A percentile compares a stretch with the other conserved stretches of the same genome.
These are phyloP conservation scores for Pythium brachiatum DNA, from an alignment of 352 stramenopile genomes.

Conservation along the genomic window DNA sequence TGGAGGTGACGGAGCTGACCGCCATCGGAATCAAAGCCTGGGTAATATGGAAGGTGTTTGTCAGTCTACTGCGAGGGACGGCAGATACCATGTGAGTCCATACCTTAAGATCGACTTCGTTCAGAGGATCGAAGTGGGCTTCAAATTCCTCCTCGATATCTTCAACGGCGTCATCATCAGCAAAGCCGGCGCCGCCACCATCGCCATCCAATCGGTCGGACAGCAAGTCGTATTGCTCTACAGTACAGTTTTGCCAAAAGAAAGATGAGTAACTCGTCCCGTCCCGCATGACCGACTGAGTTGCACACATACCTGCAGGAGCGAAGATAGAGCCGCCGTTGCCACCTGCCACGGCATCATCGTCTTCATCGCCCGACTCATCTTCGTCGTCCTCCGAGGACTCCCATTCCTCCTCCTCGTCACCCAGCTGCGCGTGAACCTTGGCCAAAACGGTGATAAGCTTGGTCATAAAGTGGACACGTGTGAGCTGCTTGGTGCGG, in stretches of 20 bases:
- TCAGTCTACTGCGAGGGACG: neutral
- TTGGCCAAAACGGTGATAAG: constrained; percentile 71
- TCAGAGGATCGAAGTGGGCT: constrained; percentile 75
- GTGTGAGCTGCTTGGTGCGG: constrained; percentile 37
- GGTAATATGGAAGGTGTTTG: too few relatives aligned
- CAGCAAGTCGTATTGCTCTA: constrained; percentile 68
- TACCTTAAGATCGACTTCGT: constrained; percentile 80
- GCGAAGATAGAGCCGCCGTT: constrained; percentile 57
- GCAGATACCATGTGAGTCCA: neutral
- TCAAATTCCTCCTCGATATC: constrained; percentile 77
- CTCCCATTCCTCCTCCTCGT: constrained; percentile 79
- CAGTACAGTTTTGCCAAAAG: constrained; percentile 11
- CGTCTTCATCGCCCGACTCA: constrained; percentile 62
- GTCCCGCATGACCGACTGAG: neutral
- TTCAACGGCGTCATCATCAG: constrained; percentile 39
- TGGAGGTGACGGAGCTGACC: constrained; percentile 48
- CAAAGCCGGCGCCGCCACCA: constrained; percentile 18
- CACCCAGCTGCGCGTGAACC: constrained; percentile 61
- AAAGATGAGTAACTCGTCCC: neutral
- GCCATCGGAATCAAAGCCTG: constrained; percentile 60
- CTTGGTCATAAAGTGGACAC: constrained; percentile 81
- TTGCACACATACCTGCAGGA: constrained; percentile 46
- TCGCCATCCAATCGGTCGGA: constrained; percentile 58
- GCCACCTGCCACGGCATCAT: constrained; percentile 24
- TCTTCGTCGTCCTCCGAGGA: constrained; percentile 70